Evolutionary conservation across 2,329 filamentous ascomycete species (phyloP), one percentile per base, ranked within the genome.

Genomic region (Calonectria honghensis): DNA sequence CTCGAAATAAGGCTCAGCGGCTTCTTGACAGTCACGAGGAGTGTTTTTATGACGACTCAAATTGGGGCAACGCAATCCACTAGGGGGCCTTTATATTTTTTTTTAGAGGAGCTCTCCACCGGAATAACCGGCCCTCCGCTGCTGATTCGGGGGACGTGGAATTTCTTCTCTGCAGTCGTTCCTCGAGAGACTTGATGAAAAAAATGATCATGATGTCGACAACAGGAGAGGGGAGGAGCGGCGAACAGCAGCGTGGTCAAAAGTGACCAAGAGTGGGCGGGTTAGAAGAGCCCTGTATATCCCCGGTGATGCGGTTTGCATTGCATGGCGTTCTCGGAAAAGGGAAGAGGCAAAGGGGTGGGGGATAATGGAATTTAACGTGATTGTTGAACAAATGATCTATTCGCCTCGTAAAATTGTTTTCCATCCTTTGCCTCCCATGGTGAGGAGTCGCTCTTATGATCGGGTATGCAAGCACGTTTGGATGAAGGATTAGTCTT

Each of bases 1-100:
- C 73, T 89, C 89, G 76, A 89, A 90, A 84, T 90, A 89, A 29
- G 72, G 66, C 51, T 52, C 63, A 61, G 51, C 61, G n/a, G 45
- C 68, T 67, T 59, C 45, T 54, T 48, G 39, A 70, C 35, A 66
- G 63, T 64, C 68, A 73, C 76, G 66, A 78, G 65, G 69, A 69
- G 74, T 76, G 75, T 80, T 79, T 78, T 76, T 66, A 72, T 73
- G 76, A 77, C 65, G 51, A 77, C 76, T 78, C 77, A 71, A 75
- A 74, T 77, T 73, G 61, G 74, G 75, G 73, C 74, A 74, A 79
- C 72, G 73, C 76, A 77, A 76, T 76, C 67, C 75, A 77, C 68
- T 32, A 51, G 65, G 70, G 72, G 37, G 45, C 57, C 68, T 39
- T 68, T 37, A n/a, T 39, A 70, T 54, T 14, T 48, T 68, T 67